Evolutionary conservation across 108 stramenopile genomes (phyloP).

Genomic region (Stephanodiscus minutulus): DNA sequence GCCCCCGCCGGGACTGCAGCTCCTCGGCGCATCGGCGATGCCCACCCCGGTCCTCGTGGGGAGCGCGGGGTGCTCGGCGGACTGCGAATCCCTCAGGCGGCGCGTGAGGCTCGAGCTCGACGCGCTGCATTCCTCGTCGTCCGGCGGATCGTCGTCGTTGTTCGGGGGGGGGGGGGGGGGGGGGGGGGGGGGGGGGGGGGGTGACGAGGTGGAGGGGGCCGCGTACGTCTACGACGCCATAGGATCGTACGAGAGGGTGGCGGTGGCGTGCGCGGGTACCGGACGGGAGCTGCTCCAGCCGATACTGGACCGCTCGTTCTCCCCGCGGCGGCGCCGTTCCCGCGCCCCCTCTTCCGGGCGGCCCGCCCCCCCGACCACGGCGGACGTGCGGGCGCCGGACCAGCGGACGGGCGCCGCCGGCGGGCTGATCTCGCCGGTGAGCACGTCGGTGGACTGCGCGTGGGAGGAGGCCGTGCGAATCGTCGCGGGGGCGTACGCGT

Average conservation of each 20-base stretch:
- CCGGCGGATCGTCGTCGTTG: slow-evolving; percentile 16
- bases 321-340: background rate
- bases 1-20: no score
- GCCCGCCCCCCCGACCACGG: no score
- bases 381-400: slow-evolving; percentile 28
- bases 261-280: slow-evolving; percentile 77
- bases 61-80: slow-evolving; percentile 76
- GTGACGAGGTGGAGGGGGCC: slow-evolving; percentile 33
- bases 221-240: slow-evolving; percentile 89
- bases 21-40: no score
- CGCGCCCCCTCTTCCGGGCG: background rate
- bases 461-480: slow-evolving; percentile 62
- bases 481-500: slow-evolving; percentile 67
- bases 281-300: slow-evolving; percentile 83
- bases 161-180: background rate
- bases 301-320: slow-evolving; percentile 78
- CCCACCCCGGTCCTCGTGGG: slow-evolving; percentile 61
- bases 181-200: slow-evolving; percentile 7
- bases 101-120: slow-evolving; percentile 62
- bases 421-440: slow-evolving; percentile 41
- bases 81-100: slow-evolving; percentile 75
- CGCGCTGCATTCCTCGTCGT: slow-evolving; percentile 28
- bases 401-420: slow-evolving; percentile 51
- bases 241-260: slow-evolving; percentile 83
- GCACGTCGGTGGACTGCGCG: slow-evolving; percentile 55